Base-by-base conservation (phyloP, 805 yeast species). In the Ogataea methanolica region DNA sequence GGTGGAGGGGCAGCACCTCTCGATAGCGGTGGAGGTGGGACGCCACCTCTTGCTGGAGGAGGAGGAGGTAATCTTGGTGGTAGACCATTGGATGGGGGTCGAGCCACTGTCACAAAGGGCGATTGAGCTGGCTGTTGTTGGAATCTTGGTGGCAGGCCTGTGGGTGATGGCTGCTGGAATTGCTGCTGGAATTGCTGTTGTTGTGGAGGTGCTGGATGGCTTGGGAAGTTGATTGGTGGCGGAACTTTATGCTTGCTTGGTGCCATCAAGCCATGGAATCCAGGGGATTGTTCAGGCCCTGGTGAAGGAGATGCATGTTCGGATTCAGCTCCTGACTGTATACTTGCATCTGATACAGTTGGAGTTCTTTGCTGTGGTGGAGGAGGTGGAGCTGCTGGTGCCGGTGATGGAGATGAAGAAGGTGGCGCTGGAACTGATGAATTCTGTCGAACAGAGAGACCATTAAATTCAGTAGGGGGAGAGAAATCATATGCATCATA, bases 1-100 rank as follows among this genome's bases (percentile, higher is more conserved):
- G 62, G 56, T 22, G 66, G 58, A 8, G 68, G 66, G 14, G 48
- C 58, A 4, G 78, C 75, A 2, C 72, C 70, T 50, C 60, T 52
- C 16, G 55, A 42, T 16, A 60, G 56, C 8, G 62, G 59, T 8
- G 60, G 65, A n/a, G 69, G 70, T 19, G 71, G 63, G 17, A 50
- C 56, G 6, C 50, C 45, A 16, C 51, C 51, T 36, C 59, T 52
- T 8, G 57, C 40, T 21, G 63, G 63, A 2, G 62, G 63, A 9
- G 62, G 65, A 5, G 67, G 56, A 15, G 63, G 61, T 36, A 52
- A 49, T 14, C 31, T 11, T 26, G 31, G 11, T 26, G 29, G 29
- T 26, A 57, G 59, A 15, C 58, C 54, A 11, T 53, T 55, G n/a
- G 49, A 26, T 33, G 57, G 64, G 0, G 62, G 64, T 26, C 62